Evolutionary conservation across 768 basidiomycete genomes (phyloP).

Genomic region (Tricholoma flavovirens): DNA sequence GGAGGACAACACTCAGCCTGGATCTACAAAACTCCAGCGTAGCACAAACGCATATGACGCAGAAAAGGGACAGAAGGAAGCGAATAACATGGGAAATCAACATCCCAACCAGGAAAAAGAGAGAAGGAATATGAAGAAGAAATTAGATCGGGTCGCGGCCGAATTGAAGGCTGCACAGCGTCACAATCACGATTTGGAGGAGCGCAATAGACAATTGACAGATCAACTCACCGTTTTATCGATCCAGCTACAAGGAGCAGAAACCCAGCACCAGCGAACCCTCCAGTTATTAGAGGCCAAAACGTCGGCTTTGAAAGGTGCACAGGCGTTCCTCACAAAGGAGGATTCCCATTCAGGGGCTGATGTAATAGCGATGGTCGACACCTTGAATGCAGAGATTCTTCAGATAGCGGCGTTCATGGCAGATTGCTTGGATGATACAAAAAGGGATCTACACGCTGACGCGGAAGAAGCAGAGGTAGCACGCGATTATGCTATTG

Average conservation of each 20-base stretch:
- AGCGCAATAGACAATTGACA: not conserved
- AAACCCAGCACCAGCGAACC: slow-evolving; percentile 5
- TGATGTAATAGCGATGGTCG: slow-evolving; percentile 23
- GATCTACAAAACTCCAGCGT: not conserved
- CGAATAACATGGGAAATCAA: not conserved
- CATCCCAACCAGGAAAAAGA: not conserved
- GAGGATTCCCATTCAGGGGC: slow-evolving; percentile 15
- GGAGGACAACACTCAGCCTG: not conserved
- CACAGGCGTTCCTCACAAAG: slow-evolving; percentile 11
- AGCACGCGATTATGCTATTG: not conserved
- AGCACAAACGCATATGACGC: not conserved
- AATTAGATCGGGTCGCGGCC: not conserved
- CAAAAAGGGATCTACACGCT: not conserved
- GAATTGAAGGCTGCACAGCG: not conserved
- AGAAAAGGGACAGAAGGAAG: not conserved
- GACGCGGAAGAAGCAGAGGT: not conserved
- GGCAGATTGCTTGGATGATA: slow-evolving; percentile 26
- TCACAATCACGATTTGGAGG: not conserved
- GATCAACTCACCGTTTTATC: slow-evolving; percentile 4
- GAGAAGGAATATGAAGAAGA: not conserved
- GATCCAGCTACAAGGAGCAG: slow-evolving; percentile 8
- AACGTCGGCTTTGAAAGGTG: slow-evolving; percentile 13
- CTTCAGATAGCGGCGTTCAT: slow-evolving; percentile 41
- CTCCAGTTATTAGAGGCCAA: slow-evolving; percentile 6
- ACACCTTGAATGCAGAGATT: slow-evolving; percentile 43